phyloP scores from a whole-genome alignment of 169 alveolate genomes.

The Toxoplasma gondii region DNA sequence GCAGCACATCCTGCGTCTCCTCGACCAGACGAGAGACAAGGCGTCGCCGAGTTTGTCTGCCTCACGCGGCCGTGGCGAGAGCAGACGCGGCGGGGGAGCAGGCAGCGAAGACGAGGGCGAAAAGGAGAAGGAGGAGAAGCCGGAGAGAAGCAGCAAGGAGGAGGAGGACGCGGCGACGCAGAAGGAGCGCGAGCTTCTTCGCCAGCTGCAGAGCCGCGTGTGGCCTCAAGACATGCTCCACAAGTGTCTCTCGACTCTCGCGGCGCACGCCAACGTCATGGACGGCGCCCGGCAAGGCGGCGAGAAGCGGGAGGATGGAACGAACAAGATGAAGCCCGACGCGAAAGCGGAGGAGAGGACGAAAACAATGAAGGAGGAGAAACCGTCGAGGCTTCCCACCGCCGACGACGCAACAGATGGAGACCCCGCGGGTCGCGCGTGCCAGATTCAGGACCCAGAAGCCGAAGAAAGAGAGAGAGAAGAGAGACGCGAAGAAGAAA shows the following conservation, averaged over 20 bases:
- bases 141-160: not conserved
- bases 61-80: not conserved
- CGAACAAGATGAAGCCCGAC: not conserved
- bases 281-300: not conserved
- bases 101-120: not conserved
- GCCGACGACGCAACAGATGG: not conserved
- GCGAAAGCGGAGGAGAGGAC: not conserved
- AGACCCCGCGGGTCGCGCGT: not conserved
- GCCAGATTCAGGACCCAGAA: not conserved
- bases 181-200: not conserved
- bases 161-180: not conserved
- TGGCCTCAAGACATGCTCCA: slow-evolving; percentile 30
- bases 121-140: not conserved
- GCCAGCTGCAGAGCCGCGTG: slow-evolving; percentile 9
- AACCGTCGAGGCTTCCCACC: not conserved
- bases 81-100: not conserved
- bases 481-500: not conserved
- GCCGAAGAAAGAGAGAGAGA: not conserved
- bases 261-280: not conserved
- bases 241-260: not conserved
- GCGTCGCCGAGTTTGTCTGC: not conserved
- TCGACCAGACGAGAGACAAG: not conserved
- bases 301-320: not conserved
- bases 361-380: not conserved
- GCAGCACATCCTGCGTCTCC: slow-evolving; percentile 44